These are phyloP conservation scores for Ustilago xerochloae DNA, from an alignment of 1,284 basidiomycete genomes.

Conservation along the genomic window DNA sequence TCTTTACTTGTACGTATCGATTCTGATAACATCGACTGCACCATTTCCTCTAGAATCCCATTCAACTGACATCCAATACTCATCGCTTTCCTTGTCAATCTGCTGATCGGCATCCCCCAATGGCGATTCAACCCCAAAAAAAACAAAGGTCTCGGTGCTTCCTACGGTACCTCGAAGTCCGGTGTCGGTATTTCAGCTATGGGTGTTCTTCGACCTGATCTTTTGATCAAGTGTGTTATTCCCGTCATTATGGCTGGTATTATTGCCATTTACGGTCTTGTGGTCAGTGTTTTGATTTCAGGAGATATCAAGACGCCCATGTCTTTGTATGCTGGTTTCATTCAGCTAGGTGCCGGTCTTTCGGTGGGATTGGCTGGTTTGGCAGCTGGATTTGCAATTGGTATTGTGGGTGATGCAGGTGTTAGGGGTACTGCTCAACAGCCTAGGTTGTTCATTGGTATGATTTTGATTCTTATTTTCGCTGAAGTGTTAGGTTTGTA, in stretches of 20 bases:
- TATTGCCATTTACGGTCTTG: slow-evolving; percentile 78
- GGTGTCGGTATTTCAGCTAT: slow-evolving; percentile 98
- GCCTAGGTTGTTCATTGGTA: slow-evolving; percentile 87
- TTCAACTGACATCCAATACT: slow-evolving; percentile 1
- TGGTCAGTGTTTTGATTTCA: slow-evolving; percentile 71
- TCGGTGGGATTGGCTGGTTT: slow-evolving; percentile 91
- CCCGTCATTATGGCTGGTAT: slow-evolving; percentile 99
- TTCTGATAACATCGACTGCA: too few relatives aligned
- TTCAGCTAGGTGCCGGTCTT: slow-evolving; percentile 93
- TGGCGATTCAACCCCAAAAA: background rate
- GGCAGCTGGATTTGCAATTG: slow-evolving; percentile 98
- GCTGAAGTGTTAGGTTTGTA: slow-evolving; percentile 91
- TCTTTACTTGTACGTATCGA: slow-evolving; percentile 94
- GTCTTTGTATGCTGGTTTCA: slow-evolving; percentile 83
- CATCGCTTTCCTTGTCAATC: background rate
- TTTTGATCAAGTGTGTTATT: slow-evolving; percentile 98
- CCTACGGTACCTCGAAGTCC: slow-evolving; percentile 95
- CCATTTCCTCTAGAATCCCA: too few relatives aligned
- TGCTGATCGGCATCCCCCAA: background rate
- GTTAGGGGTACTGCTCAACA: slow-evolving; percentile 74
- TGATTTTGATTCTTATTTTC: slow-evolving; percentile 81
- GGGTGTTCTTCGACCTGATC: slow-evolving; percentile 92
- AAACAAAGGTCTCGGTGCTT: slow-evolving; percentile 81
- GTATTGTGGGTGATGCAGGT: slow-evolving; percentile 90
- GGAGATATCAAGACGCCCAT: slow-evolving; percentile 70